Evolutionary conservation across 257 asterid genomes (phyloP).

Genomic region (Anisodus acutangulus): DNA sequence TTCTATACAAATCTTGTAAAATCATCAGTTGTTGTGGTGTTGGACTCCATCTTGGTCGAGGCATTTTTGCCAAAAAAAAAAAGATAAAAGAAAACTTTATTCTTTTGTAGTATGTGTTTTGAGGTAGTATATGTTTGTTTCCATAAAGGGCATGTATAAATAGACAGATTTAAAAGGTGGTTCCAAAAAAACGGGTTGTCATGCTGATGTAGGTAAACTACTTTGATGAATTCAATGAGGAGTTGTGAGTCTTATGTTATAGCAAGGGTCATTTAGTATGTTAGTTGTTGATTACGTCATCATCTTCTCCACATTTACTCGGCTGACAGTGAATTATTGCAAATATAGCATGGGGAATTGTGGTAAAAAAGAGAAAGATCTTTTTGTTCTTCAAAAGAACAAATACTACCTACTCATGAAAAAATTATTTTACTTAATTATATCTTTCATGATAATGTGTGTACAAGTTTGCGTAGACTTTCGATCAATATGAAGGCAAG

Average conservation of each 20-base stretch:
- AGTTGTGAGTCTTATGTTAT: not conserved
- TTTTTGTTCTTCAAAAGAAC: not conserved
- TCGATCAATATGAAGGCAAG: not conserved
- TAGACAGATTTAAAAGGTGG: not conserved
- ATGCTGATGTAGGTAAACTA: conserved; percentile 5
- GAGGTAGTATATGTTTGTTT: not conserved
- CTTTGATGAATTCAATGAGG: not conserved
- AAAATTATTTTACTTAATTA: too few relatives aligned
- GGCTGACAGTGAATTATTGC: not conserved
- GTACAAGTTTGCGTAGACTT: not conserved
- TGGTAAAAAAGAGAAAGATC: too few relatives aligned
- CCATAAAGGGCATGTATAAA: not conserved
- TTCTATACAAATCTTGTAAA: conserved; percentile 68
- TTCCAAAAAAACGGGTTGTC: not conserved
- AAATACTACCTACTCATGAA: not conserved
- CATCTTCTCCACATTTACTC: not conserved
- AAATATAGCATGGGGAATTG: not conserved
- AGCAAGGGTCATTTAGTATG: conserved; percentile 15
- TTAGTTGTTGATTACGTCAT: conserved; percentile 25
- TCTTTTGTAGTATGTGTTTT: not conserved
- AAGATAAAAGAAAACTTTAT: not conserved
- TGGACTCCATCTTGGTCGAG: conserved; percentile 79
- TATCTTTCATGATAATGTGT: too few relatives aligned
- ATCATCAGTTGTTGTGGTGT: conserved; percentile 83
- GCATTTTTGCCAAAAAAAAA: conserved; percentile 36